These are phyloP conservation scores for Nicotiana tabacum DNA, from an alignment of 257 asterid genomes.

Conservation along the genomic window DNA sequence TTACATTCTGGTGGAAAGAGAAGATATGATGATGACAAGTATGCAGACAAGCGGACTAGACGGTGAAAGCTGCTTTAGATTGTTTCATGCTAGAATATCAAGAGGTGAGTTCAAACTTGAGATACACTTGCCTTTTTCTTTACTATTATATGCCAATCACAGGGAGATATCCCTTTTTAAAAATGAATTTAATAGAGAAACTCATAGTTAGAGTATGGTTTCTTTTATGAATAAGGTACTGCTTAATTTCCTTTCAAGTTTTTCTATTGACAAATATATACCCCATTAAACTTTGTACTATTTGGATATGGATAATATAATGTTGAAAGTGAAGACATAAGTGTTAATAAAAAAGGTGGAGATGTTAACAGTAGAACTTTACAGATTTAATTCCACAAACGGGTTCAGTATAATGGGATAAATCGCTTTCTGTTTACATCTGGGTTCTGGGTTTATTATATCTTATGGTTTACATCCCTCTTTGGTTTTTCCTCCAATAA, in stretches of 20 bases:
- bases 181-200: neutral
- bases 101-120: neutral
- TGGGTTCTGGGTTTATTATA: neutral
- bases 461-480: neutral
- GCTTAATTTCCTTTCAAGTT: neutral
- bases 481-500: neutral
- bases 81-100: neutral
- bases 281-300: neutral
- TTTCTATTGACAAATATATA: neutral
- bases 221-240: neutral
- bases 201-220: neutral
- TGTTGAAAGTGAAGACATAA: neutral
- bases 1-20: conserved; percentile 43
- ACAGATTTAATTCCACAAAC: neutral
- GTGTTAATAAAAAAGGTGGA: neutral
- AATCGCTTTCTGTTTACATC: neutral
- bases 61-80: conserved; percentile 20
- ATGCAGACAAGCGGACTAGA: conserved; percentile 49
- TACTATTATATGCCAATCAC: neutral
- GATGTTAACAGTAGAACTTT: neutral
- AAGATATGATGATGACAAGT: conserved; percentile 40
- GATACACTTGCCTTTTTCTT: neutral
- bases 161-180: neutral
- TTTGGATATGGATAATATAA: neutral
- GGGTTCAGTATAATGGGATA: neutral